phyloP scores from a whole-genome alignment of 305 asterid genomes.

The Fraxinus nigra region DNA sequence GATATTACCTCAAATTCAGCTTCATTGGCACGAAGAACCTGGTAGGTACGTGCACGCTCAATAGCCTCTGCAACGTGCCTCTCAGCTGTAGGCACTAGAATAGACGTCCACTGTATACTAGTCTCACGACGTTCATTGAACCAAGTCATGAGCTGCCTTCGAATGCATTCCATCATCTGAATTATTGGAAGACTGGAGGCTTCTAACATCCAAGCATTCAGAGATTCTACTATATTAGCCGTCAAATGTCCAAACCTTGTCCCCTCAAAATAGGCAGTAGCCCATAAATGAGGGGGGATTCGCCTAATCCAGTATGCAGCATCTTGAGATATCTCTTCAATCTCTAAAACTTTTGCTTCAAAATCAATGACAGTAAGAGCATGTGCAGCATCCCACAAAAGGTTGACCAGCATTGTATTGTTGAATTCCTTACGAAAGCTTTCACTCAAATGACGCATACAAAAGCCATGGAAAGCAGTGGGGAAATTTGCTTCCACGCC shows the following conservation, averaged over 20 bases:
- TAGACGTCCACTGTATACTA: slow-evolving; percentile 96
- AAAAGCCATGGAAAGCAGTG: slow-evolving; percentile 91
- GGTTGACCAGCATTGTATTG: slow-evolving; percentile 79
- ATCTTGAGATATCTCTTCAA: slow-evolving; percentile 83
- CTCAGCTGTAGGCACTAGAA: slow-evolving; percentile 88
- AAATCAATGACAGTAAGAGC: slow-evolving; percentile 74
- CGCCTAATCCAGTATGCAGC: slow-evolving; percentile 91
- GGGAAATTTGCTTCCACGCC: slow-evolving; percentile 95
- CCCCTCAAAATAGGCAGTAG: slow-evolving; percentile 89
- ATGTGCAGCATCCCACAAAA: slow-evolving; percentile 88
- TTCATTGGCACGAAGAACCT: slow-evolving; percentile 93
- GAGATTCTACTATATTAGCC: slow-evolving; percentile 66
- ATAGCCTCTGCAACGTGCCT: slow-evolving; percentile 85
- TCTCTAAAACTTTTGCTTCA: slow-evolving; percentile 70
- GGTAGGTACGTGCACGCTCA: slow-evolving; percentile 83
- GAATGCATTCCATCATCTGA: slow-evolving; percentile 94
- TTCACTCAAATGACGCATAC: slow-evolving; percentile 92
- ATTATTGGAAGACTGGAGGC: slow-evolving; percentile 90
- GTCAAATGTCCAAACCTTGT: slow-evolving; percentile 87
- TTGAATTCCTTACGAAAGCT: slow-evolving; percentile 87
- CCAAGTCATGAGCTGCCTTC: slow-evolving; percentile 97
- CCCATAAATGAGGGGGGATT: slow-evolving; percentile 81
- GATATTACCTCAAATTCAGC: slow-evolving; percentile 95
- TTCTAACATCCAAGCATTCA: slow-evolving; percentile 77
- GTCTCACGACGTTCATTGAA: slow-evolving; percentile 92